These are phyloP conservation scores for Oryza australiensis DNA, from an alignment of 176 grass and related monocot genomes.

Conservation along the genomic window DNA sequence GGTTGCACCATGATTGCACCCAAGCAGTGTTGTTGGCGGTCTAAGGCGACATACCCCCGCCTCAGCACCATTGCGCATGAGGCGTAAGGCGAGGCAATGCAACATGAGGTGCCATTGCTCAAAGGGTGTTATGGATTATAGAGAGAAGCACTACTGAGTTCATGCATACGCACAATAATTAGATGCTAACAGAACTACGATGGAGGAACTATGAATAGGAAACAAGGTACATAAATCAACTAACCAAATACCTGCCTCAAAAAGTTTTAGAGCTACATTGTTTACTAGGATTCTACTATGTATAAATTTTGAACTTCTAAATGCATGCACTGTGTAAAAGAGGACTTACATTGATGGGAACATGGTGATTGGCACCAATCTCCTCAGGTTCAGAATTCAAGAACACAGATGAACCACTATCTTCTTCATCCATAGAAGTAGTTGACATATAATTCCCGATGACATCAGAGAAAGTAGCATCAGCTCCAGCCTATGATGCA, in stretches of 20 bases:
- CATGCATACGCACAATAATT: no score
- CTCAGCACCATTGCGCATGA: no score
- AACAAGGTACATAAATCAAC: no score
- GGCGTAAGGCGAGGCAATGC: no score
- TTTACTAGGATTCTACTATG: background rate
- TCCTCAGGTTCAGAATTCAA: slow-evolving; percentile 27
- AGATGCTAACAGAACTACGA: no score
- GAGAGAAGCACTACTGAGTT: background rate
- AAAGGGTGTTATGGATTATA: no score
- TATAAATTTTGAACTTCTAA: background rate
- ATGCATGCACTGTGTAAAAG: background rate
- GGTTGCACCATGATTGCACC: no score
- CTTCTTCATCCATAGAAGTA: background rate
- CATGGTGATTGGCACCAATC: background rate
- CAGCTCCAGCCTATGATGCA: slow-evolving; percentile 28
- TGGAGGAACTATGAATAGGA: no score
- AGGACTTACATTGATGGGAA: slow-evolving; percentile 25
- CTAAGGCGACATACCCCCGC: no score
- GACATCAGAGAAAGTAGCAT: background rate
- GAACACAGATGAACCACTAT: background rate
- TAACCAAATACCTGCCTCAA: no score
- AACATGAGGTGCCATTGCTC: background rate
- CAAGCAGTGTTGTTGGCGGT: no score
- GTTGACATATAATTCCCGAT: slow-evolving; percentile 24
- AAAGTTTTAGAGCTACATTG: background rate